phyloP scores from a whole-genome alignment of 179 eudicot genomes.

The Dionaea muscipula region DNA sequence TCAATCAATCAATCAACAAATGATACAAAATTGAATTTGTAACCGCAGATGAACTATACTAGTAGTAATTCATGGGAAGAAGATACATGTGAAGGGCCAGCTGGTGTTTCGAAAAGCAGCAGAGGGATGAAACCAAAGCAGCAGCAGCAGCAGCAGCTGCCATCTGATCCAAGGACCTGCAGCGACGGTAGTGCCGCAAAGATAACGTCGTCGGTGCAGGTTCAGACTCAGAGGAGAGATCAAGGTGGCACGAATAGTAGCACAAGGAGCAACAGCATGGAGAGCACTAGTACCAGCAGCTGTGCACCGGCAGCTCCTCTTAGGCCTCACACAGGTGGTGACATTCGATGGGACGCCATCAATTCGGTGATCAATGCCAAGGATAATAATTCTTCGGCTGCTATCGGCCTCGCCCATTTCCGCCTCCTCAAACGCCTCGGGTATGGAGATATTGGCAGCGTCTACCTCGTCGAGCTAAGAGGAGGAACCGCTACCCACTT shows the following conservation, averaged over 20 bases:
- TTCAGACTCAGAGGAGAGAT: too few relatives aligned
- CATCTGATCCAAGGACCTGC: slow-evolving; percentile 9
- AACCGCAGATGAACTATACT: too few relatives aligned
- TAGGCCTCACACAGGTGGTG: slow-evolving; percentile 61
- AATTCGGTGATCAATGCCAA: slow-evolving; percentile 20
- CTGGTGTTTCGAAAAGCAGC: too few relatives aligned
- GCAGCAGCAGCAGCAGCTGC: slow-evolving; percentile 7
- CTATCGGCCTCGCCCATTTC: slow-evolving; percentile 48
- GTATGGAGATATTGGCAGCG: slow-evolving; percentile 71
- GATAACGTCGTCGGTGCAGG: too few relatives aligned
- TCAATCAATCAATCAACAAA: too few relatives aligned
- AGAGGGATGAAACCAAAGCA: slow-evolving; percentile 9
- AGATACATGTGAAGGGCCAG: too few relatives aligned
- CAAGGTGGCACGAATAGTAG: slow-evolving; percentile 15
- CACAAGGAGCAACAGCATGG: slow-evolving; percentile 46
- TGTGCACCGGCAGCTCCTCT: slow-evolving; percentile 22
- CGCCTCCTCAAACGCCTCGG: slow-evolving; percentile 51
- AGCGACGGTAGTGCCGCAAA: slow-evolving; percentile 1
- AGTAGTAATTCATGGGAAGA: too few relatives aligned
- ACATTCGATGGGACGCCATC: slow-evolving; percentile 58
- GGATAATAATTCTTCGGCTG: too few relatives aligned
- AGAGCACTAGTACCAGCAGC: slow-evolving; percentile 29
- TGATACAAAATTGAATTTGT: too few relatives aligned
- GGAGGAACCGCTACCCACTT: slow-evolving; percentile 43
- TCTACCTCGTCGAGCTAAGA: slow-evolving; percentile 52